A percentile compares a stretch with the other conserved stretches of the same genome.
Conservation (phyloP, 352 stramenopile species). For the Aphanomyces astaci region DNA sequence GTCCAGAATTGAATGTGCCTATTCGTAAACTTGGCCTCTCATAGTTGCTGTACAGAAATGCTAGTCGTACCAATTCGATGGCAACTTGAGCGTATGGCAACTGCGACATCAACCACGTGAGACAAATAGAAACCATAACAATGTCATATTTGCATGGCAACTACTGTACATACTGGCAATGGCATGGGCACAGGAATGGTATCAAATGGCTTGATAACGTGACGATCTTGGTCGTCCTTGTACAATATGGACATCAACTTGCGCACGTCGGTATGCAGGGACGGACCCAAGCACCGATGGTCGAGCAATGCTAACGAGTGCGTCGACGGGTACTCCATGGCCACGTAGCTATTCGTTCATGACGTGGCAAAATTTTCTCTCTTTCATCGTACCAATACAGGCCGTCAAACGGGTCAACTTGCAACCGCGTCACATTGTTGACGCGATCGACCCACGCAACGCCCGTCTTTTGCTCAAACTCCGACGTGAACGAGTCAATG, state of each 20-base stretch:
- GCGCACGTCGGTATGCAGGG: background rate
- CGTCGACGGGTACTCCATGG: slow-evolving; percentile 1
- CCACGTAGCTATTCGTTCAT: background rate
- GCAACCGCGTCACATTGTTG: background rate
- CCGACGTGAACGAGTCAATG: background rate
- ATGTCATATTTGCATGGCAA: background rate
- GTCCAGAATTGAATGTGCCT: slow-evolving; percentile 11
- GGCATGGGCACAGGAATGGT: too few species aligned
- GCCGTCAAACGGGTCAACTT: background rate
- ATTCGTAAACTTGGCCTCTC: background rate
- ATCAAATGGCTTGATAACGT: too few species aligned
- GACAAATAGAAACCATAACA: too few species aligned
- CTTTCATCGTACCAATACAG: background rate
- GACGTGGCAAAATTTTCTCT: background rate
- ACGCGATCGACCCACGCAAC: background rate
- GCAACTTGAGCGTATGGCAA: background rate
- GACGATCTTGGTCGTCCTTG: background rate
- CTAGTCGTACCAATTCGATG: background rate
- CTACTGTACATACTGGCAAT: background rate
- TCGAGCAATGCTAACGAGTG: background rate
- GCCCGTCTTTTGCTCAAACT: background rate
- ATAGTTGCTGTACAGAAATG: background rate
- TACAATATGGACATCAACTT: background rate
- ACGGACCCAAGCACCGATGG: background rate
- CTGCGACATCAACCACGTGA: background rate